Evolutionary conservation across 2,329 filamentous ascomycete species (phyloP), one percentile per base, ranked within the genome.

Genomic region (Penicillium sp.): DNA sequence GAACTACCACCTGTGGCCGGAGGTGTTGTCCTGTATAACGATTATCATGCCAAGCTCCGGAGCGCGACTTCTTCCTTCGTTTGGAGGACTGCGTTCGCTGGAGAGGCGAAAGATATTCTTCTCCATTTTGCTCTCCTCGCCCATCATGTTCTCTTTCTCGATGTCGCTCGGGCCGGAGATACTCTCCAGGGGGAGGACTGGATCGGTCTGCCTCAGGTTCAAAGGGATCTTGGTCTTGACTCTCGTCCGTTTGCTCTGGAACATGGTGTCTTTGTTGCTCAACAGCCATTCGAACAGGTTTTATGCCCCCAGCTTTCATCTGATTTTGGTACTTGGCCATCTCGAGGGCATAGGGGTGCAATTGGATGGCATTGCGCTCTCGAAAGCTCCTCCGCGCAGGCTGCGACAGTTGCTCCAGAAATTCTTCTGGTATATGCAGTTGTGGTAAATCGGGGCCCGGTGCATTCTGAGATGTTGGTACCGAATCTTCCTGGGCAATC

Each of bases 341-440:
- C 44, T 73, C 70, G 11, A 71, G 47, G 1, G 64, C 51, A 39
- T 72, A 73, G 2, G 70, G 70, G 44, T 72, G 67, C 17, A 71
- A 43, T 37, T 73, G 70, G 32, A 71, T 71, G 6, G 67, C 63
- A 46, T 69, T 70, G 26, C 70, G 64, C 38, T 68, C 59, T 35
- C 70, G 59, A 14, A 72, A 51, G 3, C 52, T 54, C 39, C 65
- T 58, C 41, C 58, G 54, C n/a, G 38, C 32, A 11, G 56, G 56
- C 20, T 50, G 54, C 17, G 46, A 41, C 20, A 56, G 16, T 39
- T 61, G 50, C 16, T 36, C 47, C 30, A 60, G 17, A 12, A 61
- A 34, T 7, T 60, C 54, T 9, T 57, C 52, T 0, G 54, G 47
- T 8, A 62, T 50, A 10, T 62, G 54, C 7, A 55, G 34, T 8